Evolutionary conservation across 148 eudicot species (phyloP).

Genomic region (Heliamphora exappendiculata): DNA sequence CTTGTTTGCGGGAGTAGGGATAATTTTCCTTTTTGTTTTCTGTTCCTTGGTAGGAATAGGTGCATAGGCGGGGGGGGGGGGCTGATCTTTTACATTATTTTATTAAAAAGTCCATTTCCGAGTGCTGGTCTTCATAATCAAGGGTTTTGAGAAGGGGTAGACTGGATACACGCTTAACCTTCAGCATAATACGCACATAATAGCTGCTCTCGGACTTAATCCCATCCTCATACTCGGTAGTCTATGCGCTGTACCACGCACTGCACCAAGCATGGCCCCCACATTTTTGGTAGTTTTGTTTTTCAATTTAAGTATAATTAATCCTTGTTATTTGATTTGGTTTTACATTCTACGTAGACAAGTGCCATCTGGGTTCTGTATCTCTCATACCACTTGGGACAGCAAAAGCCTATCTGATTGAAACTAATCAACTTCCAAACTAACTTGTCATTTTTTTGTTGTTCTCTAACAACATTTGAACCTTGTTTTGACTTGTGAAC

Average conservation of each 20-base stretch:
- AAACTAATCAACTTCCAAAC: neutral
- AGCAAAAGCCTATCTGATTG: neutral
- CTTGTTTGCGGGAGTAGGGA: neutral
- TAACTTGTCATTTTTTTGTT: neutral
- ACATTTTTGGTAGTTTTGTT: neutral
- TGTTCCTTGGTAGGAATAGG: neutral
- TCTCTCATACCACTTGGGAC: neutral
- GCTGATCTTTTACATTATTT: neutral
- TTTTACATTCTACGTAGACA: neutral
- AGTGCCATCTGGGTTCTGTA: neutral
- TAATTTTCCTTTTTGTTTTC: neutral
- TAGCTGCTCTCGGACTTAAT: neutral
- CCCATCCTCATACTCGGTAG: neutral
- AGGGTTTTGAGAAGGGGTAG: neutral
- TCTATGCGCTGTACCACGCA: too few relatives aligned
- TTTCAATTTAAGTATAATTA: neutral
- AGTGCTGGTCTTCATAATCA: neutral
- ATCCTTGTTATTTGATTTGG: neutral
- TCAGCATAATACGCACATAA: neutral
- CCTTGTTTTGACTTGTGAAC: constrained; percentile 1
- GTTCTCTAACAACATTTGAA: neutral
- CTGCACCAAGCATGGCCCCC: neutral
- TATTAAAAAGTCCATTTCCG: neutral
- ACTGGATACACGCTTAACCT: neutral
- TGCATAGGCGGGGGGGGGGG: neutral